Evolutionary conservation across 2,329 filamentous ascomycete genomes (phyloP).

Genomic region (Leptographium wingfieldii): DNA sequence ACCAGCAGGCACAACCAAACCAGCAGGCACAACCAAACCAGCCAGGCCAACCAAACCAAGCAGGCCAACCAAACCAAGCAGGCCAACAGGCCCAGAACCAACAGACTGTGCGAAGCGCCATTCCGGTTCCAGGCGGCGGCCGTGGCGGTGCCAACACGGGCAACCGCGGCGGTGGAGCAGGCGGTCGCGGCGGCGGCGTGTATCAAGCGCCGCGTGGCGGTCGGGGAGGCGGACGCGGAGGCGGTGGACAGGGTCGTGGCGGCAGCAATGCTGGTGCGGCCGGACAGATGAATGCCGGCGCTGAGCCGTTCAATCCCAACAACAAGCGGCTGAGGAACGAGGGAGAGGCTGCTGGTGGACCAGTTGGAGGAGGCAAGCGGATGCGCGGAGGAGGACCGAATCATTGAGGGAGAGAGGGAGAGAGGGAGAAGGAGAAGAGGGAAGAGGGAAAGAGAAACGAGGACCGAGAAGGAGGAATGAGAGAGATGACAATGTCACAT

Average conservation of each 20-base stretch:
- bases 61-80: too few relatives aligned
- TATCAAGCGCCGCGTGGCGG: constrained; percentile 17
- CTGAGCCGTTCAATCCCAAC: constrained; percentile 22
- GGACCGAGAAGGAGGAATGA: too few relatives aligned
- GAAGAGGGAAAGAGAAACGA: too few relatives aligned
- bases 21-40: too few relatives aligned
- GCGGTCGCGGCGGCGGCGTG: constrained; percentile 14
- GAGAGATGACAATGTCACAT: too few relatives aligned
- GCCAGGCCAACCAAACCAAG: too few relatives aligned
- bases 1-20: too few relatives aligned
- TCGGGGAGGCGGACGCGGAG: constrained; percentile 14
- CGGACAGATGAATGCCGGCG: constrained; percentile 33
- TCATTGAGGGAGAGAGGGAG: not conserved
- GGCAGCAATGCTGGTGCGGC: constrained; percentile 18
- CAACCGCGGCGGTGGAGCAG: constrained; percentile 7
- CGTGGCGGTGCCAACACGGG: constrained; percentile 11
- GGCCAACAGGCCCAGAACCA: not conserved
- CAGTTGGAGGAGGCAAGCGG: constrained; percentile 19
- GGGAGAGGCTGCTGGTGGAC: constrained; percentile 18
- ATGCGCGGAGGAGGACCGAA: constrained; percentile 18
- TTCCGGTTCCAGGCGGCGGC: constrained; percentile 13
- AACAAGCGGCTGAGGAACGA: constrained; percentile 44
- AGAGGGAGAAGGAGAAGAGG: not conserved
- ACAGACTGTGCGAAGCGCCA: constrained; percentile 9
- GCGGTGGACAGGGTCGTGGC: constrained; percentile 12